Conservation (phyloP, 345 rosid species). For the Aethionema arabicum region DNA sequence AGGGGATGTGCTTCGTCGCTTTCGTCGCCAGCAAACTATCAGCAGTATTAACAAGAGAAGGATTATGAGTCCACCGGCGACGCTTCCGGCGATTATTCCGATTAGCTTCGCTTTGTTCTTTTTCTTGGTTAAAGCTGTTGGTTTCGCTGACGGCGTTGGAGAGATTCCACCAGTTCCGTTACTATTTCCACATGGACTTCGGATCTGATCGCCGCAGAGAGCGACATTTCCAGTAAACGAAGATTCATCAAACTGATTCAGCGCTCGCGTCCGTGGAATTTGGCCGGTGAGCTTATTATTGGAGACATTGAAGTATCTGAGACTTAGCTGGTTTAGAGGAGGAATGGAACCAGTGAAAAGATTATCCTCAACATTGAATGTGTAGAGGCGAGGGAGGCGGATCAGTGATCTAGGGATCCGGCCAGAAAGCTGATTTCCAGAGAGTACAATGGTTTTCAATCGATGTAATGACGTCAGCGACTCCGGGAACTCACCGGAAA, state of each 20-base stretch:
- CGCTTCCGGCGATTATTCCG: slow-evolving; percentile 52
- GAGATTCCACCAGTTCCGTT: slow-evolving; percentile 14
- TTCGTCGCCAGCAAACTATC: slow-evolving; percentile 28
- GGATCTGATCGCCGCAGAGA: slow-evolving; percentile 76
- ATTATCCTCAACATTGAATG: slow-evolving; percentile 61
- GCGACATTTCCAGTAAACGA: slow-evolving; percentile 57
- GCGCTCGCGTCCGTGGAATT: slow-evolving; percentile 64
- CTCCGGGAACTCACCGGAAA: slow-evolving; percentile 73
- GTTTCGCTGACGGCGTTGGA: slow-evolving; percentile 29
- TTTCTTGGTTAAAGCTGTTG: slow-evolving; percentile 19
- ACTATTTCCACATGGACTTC: slow-evolving; percentile 44
- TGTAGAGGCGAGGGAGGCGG: slow-evolving; percentile 59
- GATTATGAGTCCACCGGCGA: slow-evolving; percentile 48
- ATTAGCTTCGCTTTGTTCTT: slow-evolving; percentile 38
- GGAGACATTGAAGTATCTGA: slow-evolving; percentile 81
- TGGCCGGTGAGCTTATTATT: slow-evolving; percentile 66
- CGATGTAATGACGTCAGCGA: slow-evolving; percentile 70
- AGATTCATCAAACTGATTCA: slow-evolving; percentile 65
- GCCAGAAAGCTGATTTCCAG: slow-evolving; percentile 66
- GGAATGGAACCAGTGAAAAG: slow-evolving; percentile 62
- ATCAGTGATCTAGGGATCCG: slow-evolving; percentile 58
- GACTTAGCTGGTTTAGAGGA: slow-evolving; percentile 73
- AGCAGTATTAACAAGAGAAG: slow-evolving; percentile 30
- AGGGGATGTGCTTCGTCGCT: slow-evolving; percentile 26
- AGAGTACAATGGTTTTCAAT: slow-evolving; percentile 58